Evolutionary conservation across 2,329 filamentous ascomycete genomes (phyloP).

Genomic region (Fusarium pseudocircinatum): DNA sequence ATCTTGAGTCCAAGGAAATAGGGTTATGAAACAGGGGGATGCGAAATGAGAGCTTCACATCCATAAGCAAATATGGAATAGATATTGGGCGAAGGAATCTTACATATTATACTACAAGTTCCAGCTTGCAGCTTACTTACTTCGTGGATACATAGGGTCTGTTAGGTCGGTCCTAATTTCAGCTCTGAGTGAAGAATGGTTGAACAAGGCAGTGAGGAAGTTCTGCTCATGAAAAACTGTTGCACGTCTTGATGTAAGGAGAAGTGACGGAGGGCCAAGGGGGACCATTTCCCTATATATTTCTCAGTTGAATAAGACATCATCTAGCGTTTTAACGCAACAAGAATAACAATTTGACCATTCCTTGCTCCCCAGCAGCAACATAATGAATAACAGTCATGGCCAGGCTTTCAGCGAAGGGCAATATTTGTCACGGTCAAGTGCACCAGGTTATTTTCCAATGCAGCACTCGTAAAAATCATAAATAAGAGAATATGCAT

Average conservation of each 20-base stretch:
- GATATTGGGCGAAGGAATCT: neutral
- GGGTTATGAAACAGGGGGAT: neutral
- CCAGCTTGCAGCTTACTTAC: constrained; percentile 10
- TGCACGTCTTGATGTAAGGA: neutral
- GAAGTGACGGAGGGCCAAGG: neutral
- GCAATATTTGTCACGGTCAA: neutral
- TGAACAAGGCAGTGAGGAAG: neutral
- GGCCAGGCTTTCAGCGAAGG: neutral
- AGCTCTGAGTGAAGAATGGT: neutral
- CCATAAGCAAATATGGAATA: neutral
- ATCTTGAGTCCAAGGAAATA: neutral
- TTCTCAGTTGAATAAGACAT: constrained; percentile 1
- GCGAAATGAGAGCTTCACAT: neutral
- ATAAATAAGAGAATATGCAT: neutral
- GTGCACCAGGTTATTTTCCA: too few relatives aligned
- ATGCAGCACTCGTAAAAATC: neutral
- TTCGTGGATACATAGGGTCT: neutral
- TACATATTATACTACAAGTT: constrained; percentile 10
- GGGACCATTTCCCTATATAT: neutral
- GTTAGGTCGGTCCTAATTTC: neutral
- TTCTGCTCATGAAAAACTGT: neutral
- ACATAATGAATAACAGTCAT: neutral
- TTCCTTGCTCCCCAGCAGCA: neutral
- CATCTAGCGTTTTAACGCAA: constrained; percentile 9
- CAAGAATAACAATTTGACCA: neutral